Evolutionary conservation across 2,329 filamentous ascomycete species (phyloP).

Genomic region (Rhinocladiella mackenziei): DNA sequence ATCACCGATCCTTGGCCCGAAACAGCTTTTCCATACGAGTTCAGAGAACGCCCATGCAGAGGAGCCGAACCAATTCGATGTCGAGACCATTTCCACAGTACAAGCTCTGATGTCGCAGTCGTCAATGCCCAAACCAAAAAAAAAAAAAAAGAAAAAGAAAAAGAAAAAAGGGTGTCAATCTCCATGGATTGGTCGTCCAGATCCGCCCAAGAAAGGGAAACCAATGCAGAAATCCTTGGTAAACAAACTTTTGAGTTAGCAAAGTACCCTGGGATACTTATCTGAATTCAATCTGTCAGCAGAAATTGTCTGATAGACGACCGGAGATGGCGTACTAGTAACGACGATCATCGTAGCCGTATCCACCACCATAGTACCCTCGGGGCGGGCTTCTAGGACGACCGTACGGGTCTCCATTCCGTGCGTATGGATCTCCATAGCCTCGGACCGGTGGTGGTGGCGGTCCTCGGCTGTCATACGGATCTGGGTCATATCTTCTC

Average conservation of each 20-base stretch:
- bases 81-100: constrained; percentile 9
- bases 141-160: constrained; percentile 1
- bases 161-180: neutral
- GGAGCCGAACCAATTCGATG: constrained; percentile 10
- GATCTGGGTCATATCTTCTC: constrained; percentile 68
- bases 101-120: constrained; percentile 7
- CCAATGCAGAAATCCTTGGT: neutral
- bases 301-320: neutral
- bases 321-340: constrained; percentile 18
- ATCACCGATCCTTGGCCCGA: constrained; percentile 3
- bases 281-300: neutral
- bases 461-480: constrained; percentile 56
- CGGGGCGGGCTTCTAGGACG: constrained; percentile 28
- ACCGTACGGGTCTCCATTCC: constrained; percentile 43
- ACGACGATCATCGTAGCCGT: constrained; percentile 28
- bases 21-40: constrained; percentile 1
- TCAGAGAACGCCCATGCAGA: constrained; percentile 7
- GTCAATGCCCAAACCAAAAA: constrained; percentile 4
- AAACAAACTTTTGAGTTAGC: constrained; percentile 3
- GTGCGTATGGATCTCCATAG: constrained; percentile 57
- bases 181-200: neutral
- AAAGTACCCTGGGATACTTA: neutral
- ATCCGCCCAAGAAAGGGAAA: neutral
- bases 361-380: constrained; percentile 25
- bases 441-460: constrained; percentile 54